Percentiles rank a stretch among this genome's conserved stretches.
Conservation (phyloP, 768 basidiomycete species). For the Botryobasidium botryosum region DNA sequence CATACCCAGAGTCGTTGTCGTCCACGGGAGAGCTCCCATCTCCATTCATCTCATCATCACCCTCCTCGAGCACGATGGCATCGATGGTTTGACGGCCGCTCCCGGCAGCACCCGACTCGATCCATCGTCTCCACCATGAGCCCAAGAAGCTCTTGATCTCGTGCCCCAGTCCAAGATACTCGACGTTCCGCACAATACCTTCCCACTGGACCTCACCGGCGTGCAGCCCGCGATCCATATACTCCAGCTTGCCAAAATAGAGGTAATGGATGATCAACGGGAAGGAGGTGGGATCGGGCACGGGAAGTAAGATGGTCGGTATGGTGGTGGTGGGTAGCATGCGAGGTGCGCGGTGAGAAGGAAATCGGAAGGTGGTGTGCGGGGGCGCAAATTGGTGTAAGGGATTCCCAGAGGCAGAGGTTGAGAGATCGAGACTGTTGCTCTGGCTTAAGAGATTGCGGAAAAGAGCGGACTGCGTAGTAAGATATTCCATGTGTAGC, state of each 20-base stretch:
- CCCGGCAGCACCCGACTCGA: neutral
- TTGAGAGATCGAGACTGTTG: no score
- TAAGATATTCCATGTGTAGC: conserved; percentile 70
- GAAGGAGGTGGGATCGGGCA: conserved; percentile 58
- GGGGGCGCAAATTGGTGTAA: neutral
- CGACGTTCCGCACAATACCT: conserved; percentile 74
- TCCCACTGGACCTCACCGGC: conserved; percentile 61
- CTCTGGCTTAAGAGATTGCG: conserved; percentile 6
- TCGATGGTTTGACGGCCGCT: neutral
- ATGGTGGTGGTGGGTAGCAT: neutral
- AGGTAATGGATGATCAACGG: conserved; percentile 62
- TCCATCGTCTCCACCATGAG: conserved; percentile 8
- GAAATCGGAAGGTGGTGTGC: neutral
- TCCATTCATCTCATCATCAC: conserved; percentile 2
- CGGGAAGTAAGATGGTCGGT: conserved; percentile 53
- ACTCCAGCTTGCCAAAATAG: conserved; percentile 55
- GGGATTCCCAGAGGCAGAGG: neutral
- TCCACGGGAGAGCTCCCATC: no score
- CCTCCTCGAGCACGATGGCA: neutral
- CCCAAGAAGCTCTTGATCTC: conserved; percentile 19
- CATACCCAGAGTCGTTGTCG: no score
- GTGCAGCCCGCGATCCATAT: conserved; percentile 51
- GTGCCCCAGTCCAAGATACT: conserved; percentile 62
- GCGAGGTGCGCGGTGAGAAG: neutral
- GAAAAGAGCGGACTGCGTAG: conserved; percentile 66